These are phyloP conservation scores for Malus hybrid DNA, from an alignment of 331 rosid genomes.

Conservation along the genomic window DNA sequence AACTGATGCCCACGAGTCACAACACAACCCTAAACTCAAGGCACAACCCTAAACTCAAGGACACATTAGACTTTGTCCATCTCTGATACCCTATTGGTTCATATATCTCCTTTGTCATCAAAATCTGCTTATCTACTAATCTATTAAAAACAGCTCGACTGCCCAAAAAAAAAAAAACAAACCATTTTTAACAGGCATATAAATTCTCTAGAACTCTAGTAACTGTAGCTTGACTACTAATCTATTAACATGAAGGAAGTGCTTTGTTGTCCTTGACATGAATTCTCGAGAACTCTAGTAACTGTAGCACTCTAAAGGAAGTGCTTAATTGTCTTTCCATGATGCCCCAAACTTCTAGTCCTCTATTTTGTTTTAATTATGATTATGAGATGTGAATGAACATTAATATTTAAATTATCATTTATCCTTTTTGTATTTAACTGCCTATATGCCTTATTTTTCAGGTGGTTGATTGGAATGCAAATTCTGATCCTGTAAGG, in stretches of 20 bases:
- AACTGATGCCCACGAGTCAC: not conserved
- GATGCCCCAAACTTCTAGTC: not conserved
- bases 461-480: slow-evolving; percentile 78
- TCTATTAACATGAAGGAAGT: not conserved
- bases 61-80: not conserved
- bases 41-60: not conserved
- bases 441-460: slow-evolving; percentile 13
- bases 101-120: too few species aligned
- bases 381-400: not conserved
- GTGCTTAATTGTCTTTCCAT: not conserved
- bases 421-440: not conserved
- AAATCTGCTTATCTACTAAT: too few species aligned
- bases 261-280: not conserved
- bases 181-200: too few species aligned
- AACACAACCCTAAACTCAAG: not conserved
- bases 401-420: not conserved
- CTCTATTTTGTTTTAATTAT: not conserved
- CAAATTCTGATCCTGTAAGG: slow-evolving; percentile 33
- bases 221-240: not conserved
- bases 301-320: not conserved
- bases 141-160: too few species aligned
- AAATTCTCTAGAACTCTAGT: not conserved
- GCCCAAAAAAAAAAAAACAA: too few species aligned
- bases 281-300: not conserved
- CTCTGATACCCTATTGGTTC: not conserved